phyloP scores from a whole-genome alignment of 2,329 filamentous ascomycete species.

The Colletotrichum agaves region DNA sequence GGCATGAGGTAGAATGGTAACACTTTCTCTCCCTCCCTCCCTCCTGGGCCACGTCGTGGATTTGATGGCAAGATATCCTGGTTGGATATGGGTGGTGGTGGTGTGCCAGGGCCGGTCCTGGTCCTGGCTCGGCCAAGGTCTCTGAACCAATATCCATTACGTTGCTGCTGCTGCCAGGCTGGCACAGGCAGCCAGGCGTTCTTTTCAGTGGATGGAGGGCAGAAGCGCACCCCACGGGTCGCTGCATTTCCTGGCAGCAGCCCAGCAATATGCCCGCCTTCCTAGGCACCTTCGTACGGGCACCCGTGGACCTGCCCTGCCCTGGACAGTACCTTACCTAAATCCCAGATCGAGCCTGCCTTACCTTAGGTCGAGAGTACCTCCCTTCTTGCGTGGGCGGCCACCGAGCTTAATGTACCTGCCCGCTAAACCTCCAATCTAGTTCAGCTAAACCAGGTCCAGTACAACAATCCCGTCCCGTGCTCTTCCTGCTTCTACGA shows the following conservation, averaged over 20 bases:
- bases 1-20: too few species aligned
- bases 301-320: too few species aligned
- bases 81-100: background rate
- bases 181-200: constrained; percentile 28
- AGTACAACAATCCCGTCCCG: background rate
- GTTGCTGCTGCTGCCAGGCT: constrained; percentile 15
- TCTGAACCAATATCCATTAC: constrained; percentile 4
- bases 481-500: background rate
- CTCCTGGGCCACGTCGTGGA: background rate
- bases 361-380: background rate
- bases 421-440: background rate
- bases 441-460: too few species aligned
- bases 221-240: constrained; percentile 7
- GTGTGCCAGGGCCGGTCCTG: background rate
- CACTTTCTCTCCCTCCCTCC: too few species aligned
- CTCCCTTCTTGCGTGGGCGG: background rate
- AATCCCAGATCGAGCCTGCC: background rate
- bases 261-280: background rate
- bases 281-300: too few species aligned
- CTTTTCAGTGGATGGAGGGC: constrained; percentile 27
- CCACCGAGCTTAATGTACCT: background rate
- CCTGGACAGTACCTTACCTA: too few species aligned
- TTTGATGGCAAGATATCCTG: background rate
- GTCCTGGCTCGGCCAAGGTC: constrained; percentile 12
- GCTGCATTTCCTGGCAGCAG: background rate